Base-by-base conservation (phyloP, 1,284 basidiomycete genomes). In the Thecaphora frezii region DNA sequence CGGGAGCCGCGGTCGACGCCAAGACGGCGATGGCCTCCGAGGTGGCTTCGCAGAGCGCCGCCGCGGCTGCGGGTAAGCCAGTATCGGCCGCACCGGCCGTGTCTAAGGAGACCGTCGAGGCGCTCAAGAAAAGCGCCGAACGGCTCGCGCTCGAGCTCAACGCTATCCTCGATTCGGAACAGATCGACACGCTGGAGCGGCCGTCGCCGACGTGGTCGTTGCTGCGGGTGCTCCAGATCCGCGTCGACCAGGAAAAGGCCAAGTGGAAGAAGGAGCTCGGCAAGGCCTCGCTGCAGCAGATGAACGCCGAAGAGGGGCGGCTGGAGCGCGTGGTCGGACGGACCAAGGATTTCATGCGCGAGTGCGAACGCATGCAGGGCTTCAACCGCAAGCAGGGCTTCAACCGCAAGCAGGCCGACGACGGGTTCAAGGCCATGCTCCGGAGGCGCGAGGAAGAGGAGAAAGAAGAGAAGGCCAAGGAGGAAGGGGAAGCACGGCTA, bases 111-210 rank as follows among this genome's bases (percentile, higher is more conserved):
- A 58, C 59, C 40, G 39, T 62, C 1, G 57, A 55, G 0, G 51
- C 26, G 5, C 40, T 66, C 33, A 54, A 48, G n/a, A 52, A 51
- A 21, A 25, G 52, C 1, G 51, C 54, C 41, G 54, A 61, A 18
- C 38, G 40, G 8, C 48, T 69, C 14, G 41, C 63, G 3, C 23
- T 44, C 0, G 59, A 66, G 16, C 47, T 65, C 8, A 46, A 43
- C 21, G 56, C 57, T 19, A 42, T 63, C 16, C 46, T 73, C 8
- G 66, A 69, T 10, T 56, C 62, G 1, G 48, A 69, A 3, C 51
- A 59, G 26, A 59, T 73, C 40, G 69, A 76, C 44, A 61, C 61
- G 1, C 59, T 77, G 16, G 74, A 76, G 50, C 59, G 60, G 44
- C 72, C 75, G 2, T 66, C 64, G 8, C 58, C 62, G 0, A 66